Evolutionary conservation across 2,329 filamentous ascomycete genomes (phyloP), one percentile per base, ranked within the genome.

Genomic region (Metarhizium humberi): DNA sequence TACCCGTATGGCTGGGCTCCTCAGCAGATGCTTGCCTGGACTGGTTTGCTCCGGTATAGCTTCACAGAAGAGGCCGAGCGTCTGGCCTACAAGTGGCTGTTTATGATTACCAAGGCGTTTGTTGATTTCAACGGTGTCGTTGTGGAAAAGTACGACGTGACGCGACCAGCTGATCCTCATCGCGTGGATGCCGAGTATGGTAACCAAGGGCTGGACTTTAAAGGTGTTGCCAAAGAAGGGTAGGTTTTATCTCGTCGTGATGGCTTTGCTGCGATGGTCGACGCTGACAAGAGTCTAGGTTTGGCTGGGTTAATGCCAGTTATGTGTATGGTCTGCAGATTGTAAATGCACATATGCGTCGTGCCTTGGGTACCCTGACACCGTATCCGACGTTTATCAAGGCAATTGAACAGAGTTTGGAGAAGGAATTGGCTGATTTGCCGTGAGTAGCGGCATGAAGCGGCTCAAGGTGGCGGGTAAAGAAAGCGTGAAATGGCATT

Each of bases 131-230:
- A 97, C 67, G 94, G 94, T 43, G 91, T 96, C 8, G 92, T 99
- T 2, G 94, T 97, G 6, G 94, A 99, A 73, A 99, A 99, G 75
- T 99, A 99, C 75, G 90, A 99, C 71, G 94, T 99, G 57, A 97
- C 92, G 20, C 78, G 90, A 55, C 86, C 88, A 5, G 84, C 92
- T 55, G 92, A 96, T 65, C 92, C 94, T 42, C 94, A 97, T 73
- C 86, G 88, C 59, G 94, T 97, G 13, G 90, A 95, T 70, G 94
- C 92, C 56, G 94, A 99, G 73, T 99, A 99, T 67, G 94, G 94
- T 6, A 99, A 99, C 71, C 94, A 99, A 71, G 94, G 94, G 2
- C 77, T 88, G 51, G 90, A 96, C 68, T 96, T 97, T 75, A 95
- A 95, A 75, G 92, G 92, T 43, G 92, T 96, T 62, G 90, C 92